A percentile compares a stretch with the other conserved stretches of the same genome.
These are phyloP conservation scores for Halophytophthora polymorphica DNA, from an alignment of 352 stramenopile species.

Conservation along the genomic window DNA sequence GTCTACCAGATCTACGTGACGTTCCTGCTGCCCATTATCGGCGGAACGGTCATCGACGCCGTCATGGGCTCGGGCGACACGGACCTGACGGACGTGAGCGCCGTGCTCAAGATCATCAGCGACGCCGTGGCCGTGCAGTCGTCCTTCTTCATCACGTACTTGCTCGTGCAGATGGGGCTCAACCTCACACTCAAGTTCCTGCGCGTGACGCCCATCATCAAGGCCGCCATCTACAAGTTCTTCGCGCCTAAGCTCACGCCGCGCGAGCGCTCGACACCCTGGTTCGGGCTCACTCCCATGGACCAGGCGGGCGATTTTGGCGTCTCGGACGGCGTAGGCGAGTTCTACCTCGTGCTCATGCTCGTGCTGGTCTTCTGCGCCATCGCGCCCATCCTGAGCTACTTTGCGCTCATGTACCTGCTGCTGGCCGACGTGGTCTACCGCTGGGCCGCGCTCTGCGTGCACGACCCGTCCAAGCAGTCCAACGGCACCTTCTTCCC, in stretches of 20 bases:
- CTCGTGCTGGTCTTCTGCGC: slow-evolving; percentile 71
- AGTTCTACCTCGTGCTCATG: slow-evolving; percentile 76
- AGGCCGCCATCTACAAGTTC: slow-evolving; percentile 70
- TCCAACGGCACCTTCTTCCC: slow-evolving; percentile 70
- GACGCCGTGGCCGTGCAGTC: slow-evolving; percentile 69
- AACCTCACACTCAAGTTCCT: slow-evolving; percentile 67
- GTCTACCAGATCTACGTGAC: slow-evolving; percentile 82
- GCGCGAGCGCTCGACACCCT: slow-evolving; percentile 59
- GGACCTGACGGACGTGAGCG: slow-evolving; percentile 41
- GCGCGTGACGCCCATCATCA: slow-evolving; percentile 69
- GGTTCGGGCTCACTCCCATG: slow-evolving; percentile 66
- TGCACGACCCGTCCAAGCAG: slow-evolving; percentile 68
- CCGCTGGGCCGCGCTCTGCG: slow-evolving; percentile 69
- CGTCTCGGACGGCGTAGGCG: slow-evolving; percentile 50
- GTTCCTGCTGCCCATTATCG: slow-evolving; percentile 81
- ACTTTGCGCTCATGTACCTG: slow-evolving; percentile 70
- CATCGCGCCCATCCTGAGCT: slow-evolving; percentile 77
- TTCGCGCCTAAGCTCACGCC: slow-evolving; percentile 81
- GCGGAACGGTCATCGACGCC: slow-evolving; percentile 71
- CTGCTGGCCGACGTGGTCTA: slow-evolving; percentile 74
- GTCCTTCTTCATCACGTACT: slow-evolving; percentile 78
- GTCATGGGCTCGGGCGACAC: slow-evolving; percentile 51
- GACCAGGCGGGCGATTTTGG: slow-evolving; percentile 58
- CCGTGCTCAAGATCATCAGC: slow-evolving; percentile 53
- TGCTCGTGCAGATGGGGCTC: slow-evolving; percentile 73